Percentiles rank a stretch among this genome's conserved stretches.
Conservation (phyloP, 2,329 filamentous ascomycete species). For the Nectriaceae sp. region DNA sequence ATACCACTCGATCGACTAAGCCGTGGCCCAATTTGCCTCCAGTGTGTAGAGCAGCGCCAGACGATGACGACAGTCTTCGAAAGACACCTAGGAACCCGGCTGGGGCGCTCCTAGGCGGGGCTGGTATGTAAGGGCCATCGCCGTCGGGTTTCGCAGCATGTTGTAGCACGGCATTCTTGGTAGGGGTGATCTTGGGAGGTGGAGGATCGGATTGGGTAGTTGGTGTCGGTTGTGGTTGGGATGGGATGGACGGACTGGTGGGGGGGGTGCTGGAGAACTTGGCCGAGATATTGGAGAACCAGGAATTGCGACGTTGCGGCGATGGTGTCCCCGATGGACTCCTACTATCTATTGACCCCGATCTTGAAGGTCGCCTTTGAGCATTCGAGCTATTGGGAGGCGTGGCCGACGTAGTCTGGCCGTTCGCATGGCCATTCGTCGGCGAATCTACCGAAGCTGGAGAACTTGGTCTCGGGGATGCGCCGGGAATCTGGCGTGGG, state of each 20-base stretch:
- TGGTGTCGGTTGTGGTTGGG: constrained; percentile 29
- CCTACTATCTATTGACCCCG: constrained; percentile 37
- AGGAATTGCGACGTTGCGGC: constrained; percentile 69
- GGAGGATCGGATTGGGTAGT: constrained; percentile 40
- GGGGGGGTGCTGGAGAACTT: constrained; percentile 68
- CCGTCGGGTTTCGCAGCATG: constrained; percentile 58
- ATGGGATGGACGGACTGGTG: constrained; percentile 33
- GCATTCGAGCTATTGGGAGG: constrained; percentile 25
- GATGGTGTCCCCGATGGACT: constrained; percentile 33
- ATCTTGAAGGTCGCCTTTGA: constrained; percentile 32
- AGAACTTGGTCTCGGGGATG: constrained; percentile 30
- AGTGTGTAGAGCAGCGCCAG: constrained; percentile 35
- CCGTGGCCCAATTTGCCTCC: constrained; percentile 53
- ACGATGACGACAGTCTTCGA: constrained; percentile 75
- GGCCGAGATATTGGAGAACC: constrained; percentile 91
- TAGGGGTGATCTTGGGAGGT: constrained; percentile 50
- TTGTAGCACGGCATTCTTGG: constrained; percentile 61
- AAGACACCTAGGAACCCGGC: constrained; percentile 81
- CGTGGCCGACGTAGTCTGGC: constrained; percentile 14
- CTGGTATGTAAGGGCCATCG: constrained; percentile 69
- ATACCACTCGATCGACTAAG: constrained; percentile 74
- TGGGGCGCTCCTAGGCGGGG: constrained; percentile 68
- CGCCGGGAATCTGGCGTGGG: constrained; percentile 35
- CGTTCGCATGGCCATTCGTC: constrained; percentile 21
- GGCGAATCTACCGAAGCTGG: constrained; percentile 24